A percentile compares a stretch with the other conserved stretches of the same genome.
phyloP scores from a whole-genome alignment of 129 eudicot genomes.

The Solidago caesia region DNA sequence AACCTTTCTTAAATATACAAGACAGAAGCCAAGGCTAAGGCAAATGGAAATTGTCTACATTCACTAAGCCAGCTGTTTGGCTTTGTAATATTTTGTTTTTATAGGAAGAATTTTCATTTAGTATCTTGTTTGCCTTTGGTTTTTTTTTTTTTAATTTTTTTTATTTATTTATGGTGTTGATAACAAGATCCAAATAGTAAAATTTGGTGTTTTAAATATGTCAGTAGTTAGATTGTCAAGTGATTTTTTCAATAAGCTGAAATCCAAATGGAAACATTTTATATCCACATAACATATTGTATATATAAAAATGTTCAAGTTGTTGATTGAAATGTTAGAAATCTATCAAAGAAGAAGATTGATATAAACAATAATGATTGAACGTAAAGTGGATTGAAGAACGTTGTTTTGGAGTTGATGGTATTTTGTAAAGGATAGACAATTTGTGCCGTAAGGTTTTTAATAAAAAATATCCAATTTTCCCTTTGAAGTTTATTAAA shows the following conservation, averaged over 20 bases:
- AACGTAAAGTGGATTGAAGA: no score
- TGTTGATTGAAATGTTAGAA: slow-evolving; percentile 3
- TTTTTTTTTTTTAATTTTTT: no score
- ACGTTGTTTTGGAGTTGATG: no score
- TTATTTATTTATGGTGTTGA: not conserved
- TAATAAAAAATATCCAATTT: no score
- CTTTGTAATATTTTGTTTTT: slow-evolving; percentile 23
- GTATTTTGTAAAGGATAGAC: no score
- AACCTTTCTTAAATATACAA: slow-evolving; percentile 27
- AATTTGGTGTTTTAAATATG: slow-evolving; percentile 5
- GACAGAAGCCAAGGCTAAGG: slow-evolving; percentile 15
- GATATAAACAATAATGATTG: no score
- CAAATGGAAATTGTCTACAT: slow-evolving; percentile 27
- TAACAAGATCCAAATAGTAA: slow-evolving; percentile 11
- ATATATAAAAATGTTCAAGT: not conserved
- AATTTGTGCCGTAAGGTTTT: no score
- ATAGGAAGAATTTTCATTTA: slow-evolving; percentile 5
- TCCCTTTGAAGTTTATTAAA: no score
- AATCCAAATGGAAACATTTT: not conserved
- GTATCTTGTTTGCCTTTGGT: not conserved
- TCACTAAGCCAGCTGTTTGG: slow-evolving; percentile 39
- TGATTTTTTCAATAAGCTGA: not conserved
- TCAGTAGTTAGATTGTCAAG: not conserved
- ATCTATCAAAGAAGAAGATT: slow-evolving; percentile 2
- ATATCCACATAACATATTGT: not conserved